phyloP scores from a whole-genome alignment of 306 rosid genomes.

The Quercus variabilis region DNA sequence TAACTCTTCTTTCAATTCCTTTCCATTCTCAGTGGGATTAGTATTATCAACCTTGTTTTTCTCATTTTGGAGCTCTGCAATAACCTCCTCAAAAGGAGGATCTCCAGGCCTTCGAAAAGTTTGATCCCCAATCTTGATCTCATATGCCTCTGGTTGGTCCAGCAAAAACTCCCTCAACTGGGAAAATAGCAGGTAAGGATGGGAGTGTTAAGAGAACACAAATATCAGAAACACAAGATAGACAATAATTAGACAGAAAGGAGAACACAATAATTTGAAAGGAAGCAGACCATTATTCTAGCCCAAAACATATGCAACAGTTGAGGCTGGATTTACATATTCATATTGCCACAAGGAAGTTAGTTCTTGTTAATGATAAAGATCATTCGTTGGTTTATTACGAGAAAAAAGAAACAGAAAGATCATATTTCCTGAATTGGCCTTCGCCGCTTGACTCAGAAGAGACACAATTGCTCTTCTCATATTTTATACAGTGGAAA shows the following conservation, averaged over 20 bases:
- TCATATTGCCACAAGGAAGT: not conserved
- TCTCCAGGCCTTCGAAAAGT: constrained; percentile 78
- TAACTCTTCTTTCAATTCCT: constrained; percentile 51
- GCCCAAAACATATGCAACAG: not conserved
- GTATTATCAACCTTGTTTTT: constrained; percentile 32
- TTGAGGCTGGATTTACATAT: not conserved
- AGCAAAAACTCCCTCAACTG: constrained; percentile 87
- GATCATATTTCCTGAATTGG: not conserved
- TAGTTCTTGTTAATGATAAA: not conserved
- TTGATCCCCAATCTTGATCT: constrained; percentile 79
- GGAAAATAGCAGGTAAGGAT: not conserved
- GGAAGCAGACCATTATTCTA: not conserved
- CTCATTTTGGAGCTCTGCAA: constrained; percentile 44
- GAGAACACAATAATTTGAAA: not conserved
- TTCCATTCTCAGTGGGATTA: constrained; percentile 24
- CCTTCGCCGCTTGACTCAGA: too few relatives aligned
- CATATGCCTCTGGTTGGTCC: constrained; percentile 76
- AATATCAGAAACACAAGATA: not conserved
- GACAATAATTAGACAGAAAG: not conserved
- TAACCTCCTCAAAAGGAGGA: constrained; percentile 71
- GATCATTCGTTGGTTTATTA: not conserved
- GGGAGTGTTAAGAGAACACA: not conserved
- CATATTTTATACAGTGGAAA: not conserved
- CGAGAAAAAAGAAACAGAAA: not conserved
- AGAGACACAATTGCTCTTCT: not conserved